A percentile compares a stretch with the other conserved stretches of the same genome.
phyloP scores from a whole-genome alignment of 768 basidiomycete genomes.

The Boletus rubroflammeus region DNA sequence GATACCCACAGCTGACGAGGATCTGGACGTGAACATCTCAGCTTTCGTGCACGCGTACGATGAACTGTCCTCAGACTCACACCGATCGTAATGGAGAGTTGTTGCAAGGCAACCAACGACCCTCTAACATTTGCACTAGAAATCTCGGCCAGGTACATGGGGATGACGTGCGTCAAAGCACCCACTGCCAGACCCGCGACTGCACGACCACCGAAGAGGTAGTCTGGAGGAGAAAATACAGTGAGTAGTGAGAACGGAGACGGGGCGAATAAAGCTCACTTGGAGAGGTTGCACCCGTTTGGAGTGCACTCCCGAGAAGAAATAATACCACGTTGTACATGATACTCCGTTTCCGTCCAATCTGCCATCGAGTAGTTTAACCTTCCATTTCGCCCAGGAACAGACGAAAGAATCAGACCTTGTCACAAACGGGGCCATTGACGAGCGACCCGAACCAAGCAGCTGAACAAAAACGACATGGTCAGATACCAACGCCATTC shows the following conservation, averaged over 20 bases:
- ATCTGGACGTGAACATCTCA: conserved; percentile 16
- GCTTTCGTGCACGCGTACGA: background rate
- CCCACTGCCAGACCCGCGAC: conserved; percentile 18
- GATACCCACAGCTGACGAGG: conserved; percentile 30
- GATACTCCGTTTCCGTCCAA: conserved; percentile 27
- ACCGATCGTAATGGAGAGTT: conserved; percentile 35
- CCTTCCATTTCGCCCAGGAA: background rate
- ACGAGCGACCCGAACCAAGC: conserved; percentile 30
- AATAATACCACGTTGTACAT: conserved; percentile 30
- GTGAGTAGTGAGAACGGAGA: background rate
- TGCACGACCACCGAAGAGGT: conserved; percentile 31
- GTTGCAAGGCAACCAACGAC: conserved; percentile 35
- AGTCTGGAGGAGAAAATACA: conserved; percentile 8
- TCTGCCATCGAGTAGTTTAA: conserved; percentile 7
- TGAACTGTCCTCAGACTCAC: conserved; percentile 18
- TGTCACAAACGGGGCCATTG: conserved; percentile 33
- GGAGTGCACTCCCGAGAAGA: conserved; percentile 29
- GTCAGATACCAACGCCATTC: conserved; percentile 5
- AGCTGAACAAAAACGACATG: conserved; percentile 13
- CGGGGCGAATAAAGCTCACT: conserved; percentile 1
- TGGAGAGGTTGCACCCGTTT: conserved; percentile 29
- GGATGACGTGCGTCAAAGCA: conserved; percentile 23
- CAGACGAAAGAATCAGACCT: conserved; percentile 7
- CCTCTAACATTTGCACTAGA: conserved; percentile 38
- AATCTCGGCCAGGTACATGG: conserved; percentile 38